These are phyloP conservation scores for Pulveroboletus ravenelii DNA, from an alignment of 768 basidiomycete species.

Conservation along the genomic window DNA sequence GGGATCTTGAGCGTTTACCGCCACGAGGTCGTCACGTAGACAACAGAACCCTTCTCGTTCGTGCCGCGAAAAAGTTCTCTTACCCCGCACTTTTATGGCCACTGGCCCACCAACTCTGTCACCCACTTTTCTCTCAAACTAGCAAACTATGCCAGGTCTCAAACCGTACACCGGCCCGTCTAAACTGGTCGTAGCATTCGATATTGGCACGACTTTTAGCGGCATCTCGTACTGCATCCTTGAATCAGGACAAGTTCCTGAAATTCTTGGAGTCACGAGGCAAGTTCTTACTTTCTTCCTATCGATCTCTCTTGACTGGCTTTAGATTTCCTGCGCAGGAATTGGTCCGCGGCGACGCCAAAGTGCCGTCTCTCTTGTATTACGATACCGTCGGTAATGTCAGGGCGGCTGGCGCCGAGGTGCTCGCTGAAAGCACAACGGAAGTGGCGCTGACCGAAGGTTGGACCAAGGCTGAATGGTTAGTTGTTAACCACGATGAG, in stretches of 20 bases:
- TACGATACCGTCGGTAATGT: slow-evolving; percentile 36
- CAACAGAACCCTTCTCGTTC: neutral
- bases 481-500: neutral
- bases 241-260: slow-evolving; percentile 7
- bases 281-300: neutral
- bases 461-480: slow-evolving; percentile 20
- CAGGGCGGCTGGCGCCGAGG: slow-evolving; percentile 40
- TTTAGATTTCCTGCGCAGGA: slow-evolving; percentile 31
- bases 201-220: too few relatives aligned
- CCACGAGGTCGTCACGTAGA: neutral
- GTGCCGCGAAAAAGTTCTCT: neutral
- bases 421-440: slow-evolving; percentile 26
- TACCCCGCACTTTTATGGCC: neutral
- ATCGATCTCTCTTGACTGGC: neutral
- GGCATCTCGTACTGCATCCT: slow-evolving; percentile 6
- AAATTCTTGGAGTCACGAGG: slow-evolving; percentile 10
- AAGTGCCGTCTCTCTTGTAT: slow-evolving; percentile 42
- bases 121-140: neutral
- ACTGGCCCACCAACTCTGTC: neutral
- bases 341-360: slow-evolving; percentile 36
- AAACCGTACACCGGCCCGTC: slow-evolving; percentile 5
- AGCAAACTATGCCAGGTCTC: slow-evolving; percentile 3
- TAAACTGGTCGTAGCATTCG: slow-evolving; percentile 28
- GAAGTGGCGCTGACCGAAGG: slow-evolving; percentile 32
- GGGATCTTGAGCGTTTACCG: neutral